Base-by-base conservation (phyloP, 2,329 filamentous ascomycete species). In the Pseudocercospora fijiensis region DNA sequence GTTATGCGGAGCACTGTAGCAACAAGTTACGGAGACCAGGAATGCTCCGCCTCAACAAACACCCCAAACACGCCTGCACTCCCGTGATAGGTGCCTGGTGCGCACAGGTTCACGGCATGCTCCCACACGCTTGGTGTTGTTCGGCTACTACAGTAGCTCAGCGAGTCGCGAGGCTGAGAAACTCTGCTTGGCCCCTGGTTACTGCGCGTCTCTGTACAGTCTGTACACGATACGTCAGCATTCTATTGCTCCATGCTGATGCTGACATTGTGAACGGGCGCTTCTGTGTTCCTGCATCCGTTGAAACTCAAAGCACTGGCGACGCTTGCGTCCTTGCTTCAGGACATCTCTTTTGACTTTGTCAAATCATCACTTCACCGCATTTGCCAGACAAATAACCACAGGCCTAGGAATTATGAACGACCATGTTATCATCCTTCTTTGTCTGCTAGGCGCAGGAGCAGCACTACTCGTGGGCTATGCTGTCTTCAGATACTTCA, bases 361-460 rank as follows among this genome's bases (percentile, higher is more conserved):
- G n/a, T 1, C 37, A 41, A 18, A n/a, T n/a, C n/a, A 13, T 41
- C 18, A n/a, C 37, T 41, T 41, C 8, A 41, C 37, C 18, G 37
- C 7, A 41, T 41, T 7, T 41, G 37, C 37, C 16, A 41, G 37
- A 41, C 37, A 41, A 41, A 41, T n/a, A 7, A 41, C 16, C 37
- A 8, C 37, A 41, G 37, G 37, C 37, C 37, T 37, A n/a, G 33
- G 13, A 41, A 49, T 28, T 2, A 58, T 58, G 57, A 58, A 58
- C 22, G 57, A 58, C 26, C 57, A 28, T 43, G 57, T 49, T n/a
- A 41, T 58, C n/a, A 58, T 58, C 27, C 43, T 58, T 11, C 57
- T 58, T 16, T 58, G 57, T 26, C 22, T 58, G 10, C 11, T 58
- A 28, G 57, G 57, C 13, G 57, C 57, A 2, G 57, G 57, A 6